Evolutionary conservation across 257 asterid species (phyloP), one percentile per base, ranked within the genome.

Genomic region (Avicennia marina): DNA sequence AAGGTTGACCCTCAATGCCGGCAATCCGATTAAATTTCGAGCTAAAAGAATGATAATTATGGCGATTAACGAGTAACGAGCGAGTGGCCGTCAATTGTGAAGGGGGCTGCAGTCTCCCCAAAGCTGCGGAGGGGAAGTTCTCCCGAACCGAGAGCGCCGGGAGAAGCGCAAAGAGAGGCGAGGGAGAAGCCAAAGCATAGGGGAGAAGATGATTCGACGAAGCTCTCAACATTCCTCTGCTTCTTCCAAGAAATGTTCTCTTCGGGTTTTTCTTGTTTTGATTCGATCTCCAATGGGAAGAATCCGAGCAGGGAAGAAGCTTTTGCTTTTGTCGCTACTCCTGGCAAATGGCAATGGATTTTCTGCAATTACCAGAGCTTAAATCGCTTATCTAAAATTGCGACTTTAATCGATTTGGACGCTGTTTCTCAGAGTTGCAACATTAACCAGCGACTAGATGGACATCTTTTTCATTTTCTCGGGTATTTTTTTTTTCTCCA

Each of bases 141-240:
- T 24, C 20, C 43, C 36, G 71, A 34, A 58, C 21, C 56, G 66
- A 4, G 62, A 74, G 63, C 39, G 68, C 25, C 0, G 83, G 71
- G 20, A 69, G 69, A 50, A 68, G 40, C 31, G 72, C 74, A 33
- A 44, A 61, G 19, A 71, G 58, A 4, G 80, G 72, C 27, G 75
- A 58, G 6, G 72, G 60, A 46, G 72, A 43, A 56, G 62, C 29
- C 60, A 48, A 48, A 26, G 61, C 63, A 21, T 55, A 53, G 25
- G 81, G 68, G 4, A 79, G 70, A 3, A 62, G 73, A 32, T 65
- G 78, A 59, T 54, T 66, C 16, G 77, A 65, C 16, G 84, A 72
- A 58, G 74, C 74, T 66, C 89, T 74, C 46, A 84, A 64, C 89
- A 87, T 79, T 38, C 56, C 67, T 50, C 15, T 13, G 7, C 13